Evolutionary conservation across 257 asterid species (phyloP).

Genomic region (Scutellaria barbata): DNA sequence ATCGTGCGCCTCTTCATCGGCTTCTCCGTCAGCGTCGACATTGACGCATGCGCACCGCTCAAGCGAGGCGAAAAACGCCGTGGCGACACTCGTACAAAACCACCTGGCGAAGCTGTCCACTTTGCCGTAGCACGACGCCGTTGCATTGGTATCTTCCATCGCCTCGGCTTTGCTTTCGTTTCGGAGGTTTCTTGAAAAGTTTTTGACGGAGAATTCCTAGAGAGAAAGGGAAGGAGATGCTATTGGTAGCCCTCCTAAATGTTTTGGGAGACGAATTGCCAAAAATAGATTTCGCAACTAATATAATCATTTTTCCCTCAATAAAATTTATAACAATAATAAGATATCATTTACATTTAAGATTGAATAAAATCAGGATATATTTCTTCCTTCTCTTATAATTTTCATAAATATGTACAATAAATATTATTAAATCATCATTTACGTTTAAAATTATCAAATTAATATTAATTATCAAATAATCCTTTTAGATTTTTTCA

Average conservation of each 20-base stretch:
- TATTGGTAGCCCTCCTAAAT: not conserved
- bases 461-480: too few species aligned
- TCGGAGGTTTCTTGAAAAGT: not conserved
- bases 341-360: too few species aligned
- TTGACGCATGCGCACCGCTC: slow-evolving; percentile 91
- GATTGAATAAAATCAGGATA: too few species aligned
- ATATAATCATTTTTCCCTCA: too few species aligned
- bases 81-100: slow-evolving; percentile 85
- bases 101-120: slow-evolving; percentile 81
- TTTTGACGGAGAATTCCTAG: not conserved
- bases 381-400: too few species aligned
- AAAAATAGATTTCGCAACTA: not conserved
- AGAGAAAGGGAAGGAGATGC: not conserved
- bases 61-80: slow-evolving; percentile 91
- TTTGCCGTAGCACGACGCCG: slow-evolving; percentile 51
- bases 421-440: too few species aligned
- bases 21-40: slow-evolving; percentile 85
- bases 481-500: too few species aligned
- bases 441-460: too few species aligned
- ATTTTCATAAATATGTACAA: too few species aligned
- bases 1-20: slow-evolving; percentile 81
- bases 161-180: slow-evolving; percentile 1
- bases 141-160: slow-evolving; percentile 53
- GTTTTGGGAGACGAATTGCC: not conserved
- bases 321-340: too few species aligned